phyloP scores from a whole-genome alignment of 257 asterid species.

The Anisodus tanguticus region DNA sequence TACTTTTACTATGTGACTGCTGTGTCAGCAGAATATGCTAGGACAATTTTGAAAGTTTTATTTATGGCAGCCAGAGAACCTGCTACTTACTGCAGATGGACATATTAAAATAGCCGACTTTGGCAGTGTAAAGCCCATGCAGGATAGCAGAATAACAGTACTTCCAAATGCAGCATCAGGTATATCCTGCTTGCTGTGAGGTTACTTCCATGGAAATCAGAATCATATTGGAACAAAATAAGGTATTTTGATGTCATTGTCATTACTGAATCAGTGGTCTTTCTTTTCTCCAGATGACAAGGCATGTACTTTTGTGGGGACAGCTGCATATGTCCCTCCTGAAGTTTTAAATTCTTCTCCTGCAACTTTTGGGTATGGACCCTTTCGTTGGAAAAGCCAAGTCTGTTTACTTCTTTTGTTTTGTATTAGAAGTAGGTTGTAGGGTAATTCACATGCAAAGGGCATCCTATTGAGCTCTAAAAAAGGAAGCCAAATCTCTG shows the following conservation, averaged over 20 bases:
- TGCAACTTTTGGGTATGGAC: conserved; percentile 79
- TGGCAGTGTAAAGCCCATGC: conserved; percentile 99
- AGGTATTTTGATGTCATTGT: not conserved
- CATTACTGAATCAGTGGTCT: not conserved
- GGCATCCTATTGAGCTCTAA: not conserved
- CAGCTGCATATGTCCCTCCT: conserved; percentile 99
- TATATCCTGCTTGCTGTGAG: conserved; percentile 33
- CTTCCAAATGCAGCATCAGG: conserved; percentile 99
- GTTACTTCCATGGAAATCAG: not conserved
- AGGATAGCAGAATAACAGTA: conserved; percentile 85
- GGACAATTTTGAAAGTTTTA: conserved; percentile 34
- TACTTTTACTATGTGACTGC: conserved; percentile 35
- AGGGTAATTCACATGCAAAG: not conserved
- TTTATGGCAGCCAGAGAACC: conserved; percentile 88
- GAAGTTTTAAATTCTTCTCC: conserved; percentile 98
- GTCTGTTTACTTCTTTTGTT: not conserved
- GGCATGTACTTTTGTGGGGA: conserved; percentile 99
- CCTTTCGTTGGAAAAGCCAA: not conserved
- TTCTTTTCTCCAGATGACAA: conserved; percentile 71
- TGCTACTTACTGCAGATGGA: conserved; percentile 89
- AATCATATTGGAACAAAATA: not conserved
- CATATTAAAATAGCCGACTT: conserved; percentile 96
- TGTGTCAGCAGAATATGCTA: not conserved
- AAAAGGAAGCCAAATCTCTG: not conserved
- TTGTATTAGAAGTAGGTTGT: not conserved